Base-by-base conservation (phyloP, 805 yeast species). In the Hanseniaspora nectarophila region DNA sequence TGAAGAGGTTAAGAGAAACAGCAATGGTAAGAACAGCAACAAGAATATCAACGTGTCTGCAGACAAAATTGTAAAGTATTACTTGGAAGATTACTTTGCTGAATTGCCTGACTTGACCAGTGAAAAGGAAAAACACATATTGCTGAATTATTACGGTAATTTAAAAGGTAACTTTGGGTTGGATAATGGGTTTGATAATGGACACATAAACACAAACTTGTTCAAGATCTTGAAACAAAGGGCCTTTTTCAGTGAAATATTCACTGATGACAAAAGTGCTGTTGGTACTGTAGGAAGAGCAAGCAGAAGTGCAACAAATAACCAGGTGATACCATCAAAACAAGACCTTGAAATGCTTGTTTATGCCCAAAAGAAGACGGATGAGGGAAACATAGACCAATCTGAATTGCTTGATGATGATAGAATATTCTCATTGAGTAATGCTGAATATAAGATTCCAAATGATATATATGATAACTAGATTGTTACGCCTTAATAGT, bases 141-240 rank as follows among this genome's bases (percentile, higher is more conserved):
- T 48, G 33, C 6, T 37, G 33, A 39, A 48, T 24, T 48, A 48
- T 18, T 48, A 48, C 23, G 52, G 52, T 16, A 48, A 48, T 16
- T 5, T 48, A 2, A 48, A 48, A 18, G 52, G 52, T 10, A 48
- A 48, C 21, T 48, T 48, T 39, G 52, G 40, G 3, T 8, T 48
- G 31, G 52, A 48, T 26, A 48, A 48, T 48, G 52, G 52, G 10
- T 48, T 48, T 40, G 52, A 48, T 21, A 48, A 48, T 29, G 52
- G 52, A 5, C 42, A 48, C 24, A 48, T 48, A 8, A 48, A 48
- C 33, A 40, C 33, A 10, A 48, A 21, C 16, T 16, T 48, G 7
- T 48, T 21, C 16, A 32, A 21, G 18, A 18, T 48, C 6, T 26
- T 48, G 12, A 48, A 48, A 15, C 52, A 48, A 32, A 39, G 45